These are phyloP conservation scores for Cadophora malorum DNA, from an alignment of 2,329 filamentous ascomycete species.

Conservation along the genomic window DNA sequence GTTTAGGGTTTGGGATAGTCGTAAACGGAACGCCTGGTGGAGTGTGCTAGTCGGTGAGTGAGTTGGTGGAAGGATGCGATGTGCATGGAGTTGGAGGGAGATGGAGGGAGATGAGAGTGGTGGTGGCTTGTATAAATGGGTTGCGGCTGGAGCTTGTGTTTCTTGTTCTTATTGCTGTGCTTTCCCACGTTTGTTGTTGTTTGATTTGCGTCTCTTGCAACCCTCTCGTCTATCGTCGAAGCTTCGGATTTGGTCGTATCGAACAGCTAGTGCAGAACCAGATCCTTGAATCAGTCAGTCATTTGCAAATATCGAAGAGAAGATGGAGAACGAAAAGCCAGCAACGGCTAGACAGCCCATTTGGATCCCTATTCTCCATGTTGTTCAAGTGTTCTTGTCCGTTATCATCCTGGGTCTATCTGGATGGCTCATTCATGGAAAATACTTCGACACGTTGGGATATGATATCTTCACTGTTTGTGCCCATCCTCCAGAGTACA, in stretches of 20 bases:
- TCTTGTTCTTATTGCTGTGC: not conserved
- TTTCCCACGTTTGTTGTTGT: not conserved
- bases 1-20: not conserved
- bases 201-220: not conserved
- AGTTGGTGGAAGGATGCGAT: not conserved
- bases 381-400: conserved; percentile 55
- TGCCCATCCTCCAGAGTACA: not conserved
- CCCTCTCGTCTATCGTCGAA: not conserved
- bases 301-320: not conserved
- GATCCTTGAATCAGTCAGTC: not conserved
- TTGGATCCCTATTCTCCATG: conserved; percentile 47
- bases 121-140: not conserved
- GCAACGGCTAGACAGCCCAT: conserved; percentile 13
- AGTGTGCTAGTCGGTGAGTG: not conserved
- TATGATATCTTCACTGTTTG: conserved; percentile 27
- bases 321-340: conserved; percentile 21
- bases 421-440: conserved; percentile 27
- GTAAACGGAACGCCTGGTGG: not conserved
- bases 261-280: not conserved
- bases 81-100: not conserved
- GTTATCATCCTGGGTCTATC: conserved; percentile 36
- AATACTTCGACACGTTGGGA: conserved; percentile 28
- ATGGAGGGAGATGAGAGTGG: not conserved
- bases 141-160: not conserved
- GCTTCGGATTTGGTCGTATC: not conserved